A percentile compares a stretch with the other conserved stretches of the same genome.
Evolutionary conservation across 768 basidiomycete species (phyloP).

Genomic region (Rhizopogon rudus): DNA sequence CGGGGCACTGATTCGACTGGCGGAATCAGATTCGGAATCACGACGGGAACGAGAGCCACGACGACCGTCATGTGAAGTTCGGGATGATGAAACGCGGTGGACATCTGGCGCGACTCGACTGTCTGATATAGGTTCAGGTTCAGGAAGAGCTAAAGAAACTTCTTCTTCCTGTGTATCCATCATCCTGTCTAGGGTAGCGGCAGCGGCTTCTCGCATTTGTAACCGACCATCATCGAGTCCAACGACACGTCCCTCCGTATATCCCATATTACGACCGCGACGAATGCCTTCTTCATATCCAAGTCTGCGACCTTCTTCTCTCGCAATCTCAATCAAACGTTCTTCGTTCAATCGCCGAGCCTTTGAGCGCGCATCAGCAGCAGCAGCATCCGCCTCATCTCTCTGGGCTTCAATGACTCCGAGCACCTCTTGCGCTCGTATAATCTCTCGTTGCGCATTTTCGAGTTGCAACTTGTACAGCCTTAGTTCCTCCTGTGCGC

Average conservation of each 20-base stretch:
- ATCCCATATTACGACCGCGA: conserved; percentile 26
- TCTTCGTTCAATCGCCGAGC: conserved; percentile 43
- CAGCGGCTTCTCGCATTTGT: conserved; percentile 16
- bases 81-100: conserved; percentile 17
- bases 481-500: conserved; percentile 43
- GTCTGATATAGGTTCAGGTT: conserved; percentile 10
- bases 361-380: conserved; percentile 38
- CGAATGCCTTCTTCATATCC: conserved; percentile 50
- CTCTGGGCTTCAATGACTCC: conserved; percentile 43
- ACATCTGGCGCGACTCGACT: conserved; percentile 20
- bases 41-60: conserved; percentile 15
- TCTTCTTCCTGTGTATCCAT: conserved; percentile 16
- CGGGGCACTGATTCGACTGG: conserved; percentile 6
- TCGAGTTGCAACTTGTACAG: conserved; percentile 57
- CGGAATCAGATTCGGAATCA: conserved; percentile 10
- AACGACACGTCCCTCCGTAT: conserved; percentile 19
- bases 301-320: conserved; percentile 47
- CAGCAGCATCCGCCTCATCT: conserved; percentile 43
- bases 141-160: conserved; percentile 5
- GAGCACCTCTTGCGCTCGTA: conserved; percentile 48
- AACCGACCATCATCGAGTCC: conserved; percentile 9
- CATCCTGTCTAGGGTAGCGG: conserved; percentile 16
- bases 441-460: conserved; percentile 55
- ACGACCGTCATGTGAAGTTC: conserved; percentile 15
- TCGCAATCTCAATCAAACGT: conserved; percentile 41